Evolutionary conservation across 345 rosid genomes (phyloP).

Genomic region (Erodium maritimum): DNA sequence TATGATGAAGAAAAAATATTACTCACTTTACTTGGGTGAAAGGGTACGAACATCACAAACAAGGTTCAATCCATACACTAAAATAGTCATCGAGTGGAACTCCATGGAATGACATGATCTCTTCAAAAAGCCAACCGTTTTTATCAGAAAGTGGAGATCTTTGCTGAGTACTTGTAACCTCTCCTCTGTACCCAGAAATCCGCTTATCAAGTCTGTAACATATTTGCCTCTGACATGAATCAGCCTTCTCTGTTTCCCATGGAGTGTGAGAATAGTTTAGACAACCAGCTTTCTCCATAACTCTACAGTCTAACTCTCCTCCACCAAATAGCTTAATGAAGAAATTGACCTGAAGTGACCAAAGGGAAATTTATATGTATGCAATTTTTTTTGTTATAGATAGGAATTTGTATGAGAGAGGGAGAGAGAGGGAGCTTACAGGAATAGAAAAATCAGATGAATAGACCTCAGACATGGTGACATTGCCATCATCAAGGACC

Average conservation of each 20-base stretch:
- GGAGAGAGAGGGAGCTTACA: conserved; percentile 32
- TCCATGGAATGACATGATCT: conserved; percentile 88
- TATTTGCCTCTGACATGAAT: conserved; percentile 70
- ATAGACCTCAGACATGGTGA: conserved; percentile 65
- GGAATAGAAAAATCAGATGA: conserved; percentile 48
- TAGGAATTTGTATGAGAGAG: conserved; percentile 1
- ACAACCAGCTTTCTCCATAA: conserved; percentile 84
- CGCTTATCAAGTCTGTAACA: conserved; percentile 65
- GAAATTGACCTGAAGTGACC: conserved; percentile 43
- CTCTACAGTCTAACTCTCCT: conserved; percentile 64
- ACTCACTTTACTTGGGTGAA: background rate
- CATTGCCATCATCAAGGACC: conserved; percentile 58
- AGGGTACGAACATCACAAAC: background rate
- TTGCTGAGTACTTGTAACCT: conserved; percentile 89
- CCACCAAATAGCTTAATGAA: conserved; percentile 71
- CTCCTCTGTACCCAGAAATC: conserved; percentile 71
- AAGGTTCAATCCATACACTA: conserved; percentile 33
- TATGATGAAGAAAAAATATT: conserved; percentile 4
- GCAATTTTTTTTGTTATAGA: too few relatives aligned
- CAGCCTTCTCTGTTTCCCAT: conserved; percentile 83
- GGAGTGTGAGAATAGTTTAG: conserved; percentile 70
- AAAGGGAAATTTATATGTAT: background rate
- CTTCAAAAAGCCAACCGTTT: conserved; percentile 80
- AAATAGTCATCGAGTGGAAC: conserved; percentile 86
- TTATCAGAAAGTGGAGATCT: conserved; percentile 45